A percentile compares a stretch with the other conserved stretches of the same genome.
Evolutionary conservation across 495 filamentous ascomycete genomes (phyloP).

Genomic region (Penicillium tannophilum): DNA sequence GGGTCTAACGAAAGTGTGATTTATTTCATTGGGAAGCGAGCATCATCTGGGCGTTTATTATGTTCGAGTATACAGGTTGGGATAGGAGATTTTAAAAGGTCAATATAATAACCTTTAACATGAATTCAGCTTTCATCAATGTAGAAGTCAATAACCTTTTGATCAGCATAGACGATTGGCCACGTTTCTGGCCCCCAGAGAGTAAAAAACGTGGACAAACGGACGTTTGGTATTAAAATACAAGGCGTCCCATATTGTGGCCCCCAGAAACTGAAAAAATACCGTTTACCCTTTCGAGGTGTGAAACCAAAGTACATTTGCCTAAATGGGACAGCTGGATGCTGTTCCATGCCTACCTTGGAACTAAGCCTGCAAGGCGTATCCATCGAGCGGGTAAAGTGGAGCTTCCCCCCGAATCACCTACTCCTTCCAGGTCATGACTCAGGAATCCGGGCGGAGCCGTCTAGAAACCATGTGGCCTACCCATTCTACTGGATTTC

Average conservation of each 20-base stretch:
- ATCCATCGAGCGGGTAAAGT: not conserved
- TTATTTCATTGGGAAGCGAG: constrained; percentile 8
- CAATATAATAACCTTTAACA: not conserved
- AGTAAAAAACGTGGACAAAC: not conserved
- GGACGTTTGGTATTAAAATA: not conserved
- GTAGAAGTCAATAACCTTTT: not conserved
- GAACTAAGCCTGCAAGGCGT: not conserved
- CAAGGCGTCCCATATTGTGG: not conserved
- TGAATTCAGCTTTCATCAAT: not conserved
- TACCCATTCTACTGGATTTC: not conserved
- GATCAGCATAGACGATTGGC: constrained; percentile 2
- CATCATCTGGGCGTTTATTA: constrained; percentile 3
- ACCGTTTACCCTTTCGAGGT: not conserved
- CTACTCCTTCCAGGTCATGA: not conserved
- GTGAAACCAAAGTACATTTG: constrained; percentile 2
- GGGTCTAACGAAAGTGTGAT: not conserved
- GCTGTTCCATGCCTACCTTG: too few species aligned
- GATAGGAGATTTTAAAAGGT: not conserved
- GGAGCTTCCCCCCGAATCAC: not conserved
- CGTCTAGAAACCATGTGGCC: not conserved
- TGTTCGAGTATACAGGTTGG: not conserved
- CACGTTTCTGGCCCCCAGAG: constrained; percentile 6
- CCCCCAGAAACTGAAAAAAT: constrained; percentile 1
- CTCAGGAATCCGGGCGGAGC: not conserved
- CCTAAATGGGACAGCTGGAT: not conserved